Conservation (phyloP, 768 basidiomycete species). For the Suillus americanus region DNA sequence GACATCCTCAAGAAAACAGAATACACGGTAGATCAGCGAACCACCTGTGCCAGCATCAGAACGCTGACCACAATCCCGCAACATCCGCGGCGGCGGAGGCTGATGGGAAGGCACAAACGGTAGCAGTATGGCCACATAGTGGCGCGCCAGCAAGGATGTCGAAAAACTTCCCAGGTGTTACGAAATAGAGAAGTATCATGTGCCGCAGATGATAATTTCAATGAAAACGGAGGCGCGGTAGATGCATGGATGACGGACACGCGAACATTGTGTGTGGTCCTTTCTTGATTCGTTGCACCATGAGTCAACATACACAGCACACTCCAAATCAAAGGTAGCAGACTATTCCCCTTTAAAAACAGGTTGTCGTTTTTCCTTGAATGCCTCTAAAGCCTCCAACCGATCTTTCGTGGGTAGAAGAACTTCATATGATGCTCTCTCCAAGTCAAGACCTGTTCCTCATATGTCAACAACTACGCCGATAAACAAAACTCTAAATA, state of each 20-base stretch:
- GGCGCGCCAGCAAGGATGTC: background rate
- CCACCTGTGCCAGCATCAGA: background rate
- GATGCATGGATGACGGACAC: background rate
- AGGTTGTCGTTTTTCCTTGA: constrained; percentile 79
- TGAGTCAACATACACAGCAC: background rate
- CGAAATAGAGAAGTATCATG: background rate
- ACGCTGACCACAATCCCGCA: background rate
- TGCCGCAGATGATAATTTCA: background rate
- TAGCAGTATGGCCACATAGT: background rate
- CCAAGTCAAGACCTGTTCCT: constrained; percentile 80
- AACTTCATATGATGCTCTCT: constrained; percentile 80
- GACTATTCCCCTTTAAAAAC: constrained; percentile 76
- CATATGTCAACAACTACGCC: constrained; percentile 4
- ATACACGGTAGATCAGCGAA: background rate
- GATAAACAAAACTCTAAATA: constrained; percentile 19
- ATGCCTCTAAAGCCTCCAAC: constrained; percentile 80
- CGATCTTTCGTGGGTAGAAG: constrained; percentile 77
- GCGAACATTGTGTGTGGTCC: background rate
- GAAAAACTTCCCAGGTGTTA: background rate
- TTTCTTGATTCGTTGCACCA: background rate
- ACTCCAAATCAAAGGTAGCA: background rate
- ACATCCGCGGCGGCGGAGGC: background rate
- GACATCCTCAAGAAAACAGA: background rate
- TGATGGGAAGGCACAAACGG: background rate
- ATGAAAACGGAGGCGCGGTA: background rate